phyloP scores from a whole-genome alignment of 495 filamentous ascomycete genomes.

The Bathelium albidoporum region DNA sequence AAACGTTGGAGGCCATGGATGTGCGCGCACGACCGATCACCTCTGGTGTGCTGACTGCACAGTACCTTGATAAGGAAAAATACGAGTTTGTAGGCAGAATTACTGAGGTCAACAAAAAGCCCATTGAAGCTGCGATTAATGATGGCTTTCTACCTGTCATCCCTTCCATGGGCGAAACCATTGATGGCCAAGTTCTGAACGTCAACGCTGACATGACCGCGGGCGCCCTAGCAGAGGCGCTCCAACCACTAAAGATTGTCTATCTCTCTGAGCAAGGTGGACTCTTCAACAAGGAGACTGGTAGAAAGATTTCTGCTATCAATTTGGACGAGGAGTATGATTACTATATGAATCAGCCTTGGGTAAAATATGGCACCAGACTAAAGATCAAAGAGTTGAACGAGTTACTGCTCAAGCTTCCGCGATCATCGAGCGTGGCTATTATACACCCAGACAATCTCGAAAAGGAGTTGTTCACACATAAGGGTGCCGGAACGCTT shows the following conservation, averaged over 20 bases:
- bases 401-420: constrained; percentile 75
- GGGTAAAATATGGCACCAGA: constrained; percentile 92
- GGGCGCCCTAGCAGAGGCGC: constrained; percentile 75
- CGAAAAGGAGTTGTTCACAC: constrained; percentile 93
- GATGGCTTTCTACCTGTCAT: constrained; percentile 89
- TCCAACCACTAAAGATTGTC: constrained; percentile 95
- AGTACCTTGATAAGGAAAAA: constrained; percentile 89
- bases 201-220: constrained; percentile 97
- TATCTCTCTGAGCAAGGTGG: constrained; percentile 98
- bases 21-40: constrained; percentile 87
- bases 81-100: constrained; percentile 95
- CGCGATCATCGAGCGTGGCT: constrained; percentile 86
- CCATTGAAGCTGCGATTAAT: constrained; percentile 85
- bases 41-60: constrained; percentile 85
- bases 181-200: constrained; percentile 89
- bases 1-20: constrained; percentile 83
- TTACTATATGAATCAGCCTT: constrained; percentile 85
- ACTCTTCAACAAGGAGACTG: constrained; percentile 83
- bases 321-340: constrained; percentile 98
- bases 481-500: constrained; percentile 89
- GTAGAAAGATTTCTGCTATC: constrained; percentile 93
- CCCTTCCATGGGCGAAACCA: constrained; percentile 93
- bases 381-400: constrained; percentile 99
- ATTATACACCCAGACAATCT: constrained; percentile 94
- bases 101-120: constrained; percentile 79